phyloP scores from a whole-genome alignment of 2,329 filamentous ascomycete genomes.

The Ophiostoma sp. region DNA sequence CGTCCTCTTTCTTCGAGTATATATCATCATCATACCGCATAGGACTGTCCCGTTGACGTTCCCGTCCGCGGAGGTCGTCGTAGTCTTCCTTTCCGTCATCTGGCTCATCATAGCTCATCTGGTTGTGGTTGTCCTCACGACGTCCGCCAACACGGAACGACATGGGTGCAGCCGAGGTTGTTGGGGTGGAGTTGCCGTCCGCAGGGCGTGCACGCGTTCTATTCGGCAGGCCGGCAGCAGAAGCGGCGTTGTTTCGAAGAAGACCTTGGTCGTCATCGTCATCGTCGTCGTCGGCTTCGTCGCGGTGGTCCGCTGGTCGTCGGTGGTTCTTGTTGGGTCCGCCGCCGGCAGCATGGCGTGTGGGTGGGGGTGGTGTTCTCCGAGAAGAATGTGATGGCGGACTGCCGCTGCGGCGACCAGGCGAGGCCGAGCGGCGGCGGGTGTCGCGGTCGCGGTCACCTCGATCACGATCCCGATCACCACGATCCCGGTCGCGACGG shows the following conservation, averaged over 20 bases:
- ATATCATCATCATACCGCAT: background rate
- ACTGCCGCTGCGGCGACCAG: slow-evolving; percentile 24
- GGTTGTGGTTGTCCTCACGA: slow-evolving; percentile 5
- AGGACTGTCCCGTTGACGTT: background rate
- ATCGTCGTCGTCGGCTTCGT: background rate
- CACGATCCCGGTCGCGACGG: background rate
- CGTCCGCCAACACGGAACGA: slow-evolving; percentile 27
- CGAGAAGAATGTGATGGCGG: background rate
- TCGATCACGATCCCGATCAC: background rate
- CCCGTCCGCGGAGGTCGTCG: slow-evolving; percentile 45
- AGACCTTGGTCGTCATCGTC: background rate
- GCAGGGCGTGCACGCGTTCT: slow-evolving; percentile 20
- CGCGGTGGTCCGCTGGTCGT: background rate
- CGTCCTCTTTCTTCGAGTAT: background rate
- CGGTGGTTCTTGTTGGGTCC: slow-evolving; percentile 10
- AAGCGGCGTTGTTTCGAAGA: background rate
- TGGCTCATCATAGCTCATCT: slow-evolving; percentile 14
- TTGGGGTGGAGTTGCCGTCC: background rate
- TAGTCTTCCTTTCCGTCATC: slow-evolving; percentile 60
- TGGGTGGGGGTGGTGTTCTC: background rate
- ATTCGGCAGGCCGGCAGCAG: slow-evolving; percentile 20
- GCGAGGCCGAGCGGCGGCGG: slow-evolving; percentile 28
- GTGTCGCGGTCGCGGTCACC: background rate
- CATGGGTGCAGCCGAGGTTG: slow-evolving; percentile 16
- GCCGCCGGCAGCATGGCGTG: background rate